Conservation (phyloP, 768 basidiomycete genomes). For the Suillus ampliporus region DNA sequence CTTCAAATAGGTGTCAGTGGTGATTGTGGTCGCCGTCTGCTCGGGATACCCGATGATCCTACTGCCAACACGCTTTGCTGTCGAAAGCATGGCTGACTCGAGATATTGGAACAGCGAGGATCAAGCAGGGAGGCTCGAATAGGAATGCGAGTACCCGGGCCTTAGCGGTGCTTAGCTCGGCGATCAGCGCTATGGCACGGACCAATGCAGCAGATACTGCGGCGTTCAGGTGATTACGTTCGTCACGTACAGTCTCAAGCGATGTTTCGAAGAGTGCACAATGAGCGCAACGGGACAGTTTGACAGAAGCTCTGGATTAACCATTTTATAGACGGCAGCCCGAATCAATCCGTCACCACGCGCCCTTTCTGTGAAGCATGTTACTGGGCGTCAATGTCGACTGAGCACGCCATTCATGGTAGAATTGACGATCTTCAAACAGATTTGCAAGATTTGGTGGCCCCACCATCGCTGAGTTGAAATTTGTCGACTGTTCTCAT, state of each 20-base stretch:
- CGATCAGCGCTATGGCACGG: neutral
- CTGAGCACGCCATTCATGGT: slow-evolving; percentile 22
- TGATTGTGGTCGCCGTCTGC: slow-evolving; percentile 60
- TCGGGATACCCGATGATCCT: slow-evolving; percentile 66
- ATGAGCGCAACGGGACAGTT: neutral
- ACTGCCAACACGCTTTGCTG: slow-evolving; percentile 58
- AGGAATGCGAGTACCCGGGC: neutral
- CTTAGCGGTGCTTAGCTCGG: neutral
- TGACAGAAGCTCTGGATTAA: neutral
- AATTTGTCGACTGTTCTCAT: neutral
- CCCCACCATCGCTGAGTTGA: neutral
- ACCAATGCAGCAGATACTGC: neutral
- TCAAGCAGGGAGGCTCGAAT: neutral
- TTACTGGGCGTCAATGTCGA: slow-evolving; percentile 9
- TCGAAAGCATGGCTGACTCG: slow-evolving; percentile 43
- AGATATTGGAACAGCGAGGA: neutral
- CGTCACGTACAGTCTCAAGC: neutral
- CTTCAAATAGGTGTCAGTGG: slow-evolving; percentile 59
- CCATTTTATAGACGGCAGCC: neutral
- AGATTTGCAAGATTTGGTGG: neutral
- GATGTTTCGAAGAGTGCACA: neutral
- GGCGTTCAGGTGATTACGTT: neutral
- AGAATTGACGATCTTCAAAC: slow-evolving; percentile 15
- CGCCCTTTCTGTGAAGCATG: neutral
- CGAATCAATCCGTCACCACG: neutral